Evolutionary conservation across 2,329 filamentous ascomycete genomes (phyloP).

Genomic region (Stylonectria norvegica): DNA sequence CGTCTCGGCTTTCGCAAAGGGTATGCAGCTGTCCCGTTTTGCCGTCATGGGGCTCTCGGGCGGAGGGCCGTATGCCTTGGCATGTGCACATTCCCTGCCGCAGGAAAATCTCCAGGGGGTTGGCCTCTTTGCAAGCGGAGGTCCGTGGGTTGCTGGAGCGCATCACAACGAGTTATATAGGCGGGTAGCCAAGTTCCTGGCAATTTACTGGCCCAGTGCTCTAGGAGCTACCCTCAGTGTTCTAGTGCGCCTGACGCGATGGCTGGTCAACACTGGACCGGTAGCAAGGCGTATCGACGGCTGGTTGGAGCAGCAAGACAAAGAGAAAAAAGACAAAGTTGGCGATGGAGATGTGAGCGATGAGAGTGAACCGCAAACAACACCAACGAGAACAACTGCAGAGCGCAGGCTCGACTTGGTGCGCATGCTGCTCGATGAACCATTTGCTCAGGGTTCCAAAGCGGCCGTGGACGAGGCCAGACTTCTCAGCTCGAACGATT

Average conservation of each 20-base stretch:
- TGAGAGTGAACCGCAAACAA: not conserved
- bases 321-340: constrained; percentile 6
- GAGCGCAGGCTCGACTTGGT: constrained; percentile 27
- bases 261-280: constrained; percentile 9
- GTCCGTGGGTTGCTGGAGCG: constrained; percentile 33
- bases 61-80: constrained; percentile 36
- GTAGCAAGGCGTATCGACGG: constrained; percentile 7
- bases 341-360: constrained; percentile 2
- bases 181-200: constrained; percentile 17
- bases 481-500: constrained; percentile 27
- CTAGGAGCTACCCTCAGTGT: constrained; percentile 15
- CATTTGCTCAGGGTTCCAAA: constrained; percentile 27
- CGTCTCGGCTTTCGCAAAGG: constrained; percentile 28
- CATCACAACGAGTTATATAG: constrained; percentile 27
- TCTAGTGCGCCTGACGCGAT: constrained; percentile 1
- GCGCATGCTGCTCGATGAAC: constrained; percentile 28
- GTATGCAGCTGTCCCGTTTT: constrained; percentile 25
- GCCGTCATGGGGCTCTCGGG: constrained; percentile 35
- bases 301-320: constrained; percentile 10
- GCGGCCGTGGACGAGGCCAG: constrained; percentile 28
- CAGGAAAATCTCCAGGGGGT: constrained; percentile 31
- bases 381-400: constrained; percentile 1
- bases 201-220: constrained; percentile 21
- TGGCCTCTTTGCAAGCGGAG: constrained; percentile 35
- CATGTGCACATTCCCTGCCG: constrained; percentile 32